Conservation (phyloP, 1,284 basidiomycete genomes). For the Papiliotrema flavescens region DNA sequence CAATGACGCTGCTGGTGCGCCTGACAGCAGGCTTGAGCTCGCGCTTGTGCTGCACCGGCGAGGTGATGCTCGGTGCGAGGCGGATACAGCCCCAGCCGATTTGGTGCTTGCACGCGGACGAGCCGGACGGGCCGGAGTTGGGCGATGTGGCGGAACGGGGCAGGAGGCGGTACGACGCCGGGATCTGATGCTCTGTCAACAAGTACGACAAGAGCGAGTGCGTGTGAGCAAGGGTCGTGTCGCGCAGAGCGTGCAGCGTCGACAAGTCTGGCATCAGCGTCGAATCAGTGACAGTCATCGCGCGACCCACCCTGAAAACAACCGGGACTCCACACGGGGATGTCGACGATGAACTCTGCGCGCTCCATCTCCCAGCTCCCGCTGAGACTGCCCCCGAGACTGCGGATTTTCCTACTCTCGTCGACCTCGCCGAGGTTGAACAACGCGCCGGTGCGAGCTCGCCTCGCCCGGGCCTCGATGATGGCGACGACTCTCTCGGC, state of each 20-base stretch:
- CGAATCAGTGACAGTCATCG: too few species aligned
- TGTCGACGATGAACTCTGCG: slow-evolving; percentile 47
- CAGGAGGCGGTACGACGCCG: slow-evolving; percentile 41
- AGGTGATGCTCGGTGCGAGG: slow-evolving; percentile 4
- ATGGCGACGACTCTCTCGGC: slow-evolving; percentile 6
- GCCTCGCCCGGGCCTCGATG: slow-evolving; percentile 3
- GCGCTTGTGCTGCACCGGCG: slow-evolving; percentile 4
- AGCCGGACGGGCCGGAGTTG: neutral
- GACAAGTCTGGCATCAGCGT: slow-evolving; percentile 36
- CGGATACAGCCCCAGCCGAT: slow-evolving; percentile 21
- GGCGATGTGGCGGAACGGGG: slow-evolving; percentile 27
- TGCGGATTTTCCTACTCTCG: neutral
- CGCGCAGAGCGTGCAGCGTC: slow-evolving; percentile 46
- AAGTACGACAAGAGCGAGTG: slow-evolving; percentile 43
- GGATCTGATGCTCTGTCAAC: slow-evolving; percentile 27
- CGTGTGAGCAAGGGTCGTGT: slow-evolving; percentile 44
- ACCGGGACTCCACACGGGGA: slow-evolving; percentile 46
- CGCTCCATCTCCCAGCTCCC: slow-evolving; percentile 34
- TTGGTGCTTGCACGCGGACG: slow-evolving; percentile 2
- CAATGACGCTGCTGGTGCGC: slow-evolving; percentile 26
- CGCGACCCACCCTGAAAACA: slow-evolving; percentile 44
- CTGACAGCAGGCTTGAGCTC: slow-evolving; percentile 18
- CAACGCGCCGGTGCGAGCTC: neutral
- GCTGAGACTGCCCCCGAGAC: slow-evolving; percentile 16
- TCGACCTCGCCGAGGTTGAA: neutral